These are phyloP conservation scores for Monilinia aucupariae DNA, from an alignment of 2,329 filamentous ascomycete species.

Conservation along the genomic window DNA sequence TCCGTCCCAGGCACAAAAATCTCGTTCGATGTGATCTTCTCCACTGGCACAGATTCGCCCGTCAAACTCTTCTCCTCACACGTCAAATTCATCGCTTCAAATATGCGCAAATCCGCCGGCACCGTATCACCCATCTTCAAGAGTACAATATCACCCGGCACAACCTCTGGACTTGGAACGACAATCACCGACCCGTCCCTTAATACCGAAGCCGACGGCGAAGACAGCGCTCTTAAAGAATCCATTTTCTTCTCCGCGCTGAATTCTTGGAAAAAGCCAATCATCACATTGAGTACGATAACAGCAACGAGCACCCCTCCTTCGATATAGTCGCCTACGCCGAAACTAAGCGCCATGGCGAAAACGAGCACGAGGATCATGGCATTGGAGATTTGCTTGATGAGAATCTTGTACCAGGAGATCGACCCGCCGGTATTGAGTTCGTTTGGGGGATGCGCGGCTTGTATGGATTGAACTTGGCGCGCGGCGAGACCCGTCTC, in stretches of 20 bases:
- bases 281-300: constrained; percentile 52
- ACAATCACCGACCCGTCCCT: constrained; percentile 45
- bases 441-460: constrained; percentile 46
- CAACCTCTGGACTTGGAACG: constrained; percentile 51
- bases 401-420: constrained; percentile 61
- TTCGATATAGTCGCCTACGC: constrained; percentile 55
- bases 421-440: constrained; percentile 51
- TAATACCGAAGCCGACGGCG: constrained; percentile 46
- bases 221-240: constrained; percentile 45
- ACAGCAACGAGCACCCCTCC: constrained; percentile 55
- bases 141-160: constrained; percentile 80
- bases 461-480: constrained; percentile 54
- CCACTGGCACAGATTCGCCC: constrained; percentile 79
- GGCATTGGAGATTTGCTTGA: constrained; percentile 64
- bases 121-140: constrained; percentile 93
- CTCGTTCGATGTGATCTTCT: constrained; percentile 60
- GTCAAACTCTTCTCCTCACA: constrained; percentile 96
- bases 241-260: constrained; percentile 50
- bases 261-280: constrained; percentile 52
- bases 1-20: constrained; percentile 35
- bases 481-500: constrained; percentile 60
- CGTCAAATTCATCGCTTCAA: constrained; percentile 53
- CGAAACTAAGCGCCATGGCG: constrained; percentile 53
- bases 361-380: constrained; percentile 60
- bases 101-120: constrained; percentile 69